These are phyloP conservation scores for Aspergillus novoparasiticus DNA, from an alignment of 2,329 filamentous ascomycete species.

Conservation along the genomic window DNA sequence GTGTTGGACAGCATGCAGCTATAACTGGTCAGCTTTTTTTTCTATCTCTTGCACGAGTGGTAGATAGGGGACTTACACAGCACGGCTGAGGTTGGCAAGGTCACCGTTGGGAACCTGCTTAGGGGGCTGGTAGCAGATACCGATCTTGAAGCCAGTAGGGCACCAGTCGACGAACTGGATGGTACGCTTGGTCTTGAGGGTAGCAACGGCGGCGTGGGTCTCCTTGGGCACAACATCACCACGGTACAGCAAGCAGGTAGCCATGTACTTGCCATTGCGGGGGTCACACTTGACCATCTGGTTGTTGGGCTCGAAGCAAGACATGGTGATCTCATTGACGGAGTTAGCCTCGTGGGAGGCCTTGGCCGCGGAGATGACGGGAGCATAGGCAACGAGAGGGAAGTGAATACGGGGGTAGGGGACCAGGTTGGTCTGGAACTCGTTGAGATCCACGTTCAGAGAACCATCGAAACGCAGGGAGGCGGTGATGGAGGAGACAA, in stretches of 20 bases:
- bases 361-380: slow-evolving; percentile 92
- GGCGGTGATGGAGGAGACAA: slow-evolving; percentile 97
- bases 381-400: slow-evolving; percentile 94
- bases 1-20: slow-evolving; percentile 95
- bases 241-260: slow-evolving; percentile 95
- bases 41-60: slow-evolving; percentile 1
- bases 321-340: slow-evolving; percentile 97
- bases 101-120: slow-evolving; percentile 96
- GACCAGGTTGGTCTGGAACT: slow-evolving; percentile 99
- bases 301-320: slow-evolving; percentile 99
- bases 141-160: slow-evolving; percentile 99
- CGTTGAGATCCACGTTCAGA: slow-evolving; percentile 98
- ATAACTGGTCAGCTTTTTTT: slow-evolving; percentile 29
- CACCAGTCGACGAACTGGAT: slow-evolving; percentile 99
- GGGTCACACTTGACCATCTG: slow-evolving; percentile 99
- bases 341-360: slow-evolving; percentile 97
- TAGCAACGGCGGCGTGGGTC: slow-evolving; percentile 86
- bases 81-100: slow-evolving; percentile 95
- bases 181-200: slow-evolving; percentile 98
- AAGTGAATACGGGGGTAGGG: slow-evolving; percentile 99
- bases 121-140: slow-evolving; percentile 99
- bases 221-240: slow-evolving; percentile 98
- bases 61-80: slow-evolving; percentile 73
- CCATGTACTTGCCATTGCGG: slow-evolving; percentile 99
- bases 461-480: slow-evolving; percentile 98